phyloP scores from a whole-genome alignment of 768 basidiomycete species.

The Aureoboletus auriporus region DNA sequence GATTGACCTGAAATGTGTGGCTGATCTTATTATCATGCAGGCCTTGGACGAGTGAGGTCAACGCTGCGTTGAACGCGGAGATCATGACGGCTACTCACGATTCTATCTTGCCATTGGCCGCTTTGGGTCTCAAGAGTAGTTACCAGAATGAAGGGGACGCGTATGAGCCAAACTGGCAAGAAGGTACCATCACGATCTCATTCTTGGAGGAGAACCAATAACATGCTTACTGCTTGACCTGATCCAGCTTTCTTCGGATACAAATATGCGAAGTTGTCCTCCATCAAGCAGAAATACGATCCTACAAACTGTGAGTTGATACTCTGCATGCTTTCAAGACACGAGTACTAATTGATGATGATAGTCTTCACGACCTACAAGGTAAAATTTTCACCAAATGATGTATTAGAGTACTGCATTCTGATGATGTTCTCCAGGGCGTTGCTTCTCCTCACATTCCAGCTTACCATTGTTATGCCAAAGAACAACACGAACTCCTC shows the following conservation, averaged over 20 bases:
- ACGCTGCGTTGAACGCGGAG: not conserved
- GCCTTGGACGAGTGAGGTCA: slow-evolving; percentile 11
- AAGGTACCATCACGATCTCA: not conserved
- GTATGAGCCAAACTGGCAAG: slow-evolving; percentile 20
- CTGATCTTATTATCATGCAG: not conserved
- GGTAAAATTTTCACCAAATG: not conserved
- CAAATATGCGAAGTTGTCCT: slow-evolving; percentile 14
- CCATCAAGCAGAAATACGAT: slow-evolving; percentile 21
- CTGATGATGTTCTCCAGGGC: not conserved
- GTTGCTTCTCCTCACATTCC: slow-evolving; percentile 2
- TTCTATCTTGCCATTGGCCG: slow-evolving; percentile 10
- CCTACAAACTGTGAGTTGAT: slow-evolving; percentile 16
- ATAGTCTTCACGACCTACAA: slow-evolving; percentile 18
- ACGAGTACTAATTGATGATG: not conserved
- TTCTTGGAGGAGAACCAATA: too few relatives aligned
- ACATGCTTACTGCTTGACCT: too few relatives aligned
- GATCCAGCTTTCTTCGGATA: slow-evolving; percentile 19
- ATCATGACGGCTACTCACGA: slow-evolving; percentile 5
- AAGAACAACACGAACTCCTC: slow-evolving; percentile 3
- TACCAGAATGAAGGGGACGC: slow-evolving; percentile 22
- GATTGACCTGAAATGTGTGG: not conserved
- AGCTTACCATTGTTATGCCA: slow-evolving; percentile 2
- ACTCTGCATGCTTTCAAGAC: not conserved
- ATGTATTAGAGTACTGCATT: not conserved
- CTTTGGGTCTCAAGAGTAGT: slow-evolving; percentile 15